Base-by-base conservation (phyloP, 106 monocot genomes). In the Vanilla planifolia region DNA sequence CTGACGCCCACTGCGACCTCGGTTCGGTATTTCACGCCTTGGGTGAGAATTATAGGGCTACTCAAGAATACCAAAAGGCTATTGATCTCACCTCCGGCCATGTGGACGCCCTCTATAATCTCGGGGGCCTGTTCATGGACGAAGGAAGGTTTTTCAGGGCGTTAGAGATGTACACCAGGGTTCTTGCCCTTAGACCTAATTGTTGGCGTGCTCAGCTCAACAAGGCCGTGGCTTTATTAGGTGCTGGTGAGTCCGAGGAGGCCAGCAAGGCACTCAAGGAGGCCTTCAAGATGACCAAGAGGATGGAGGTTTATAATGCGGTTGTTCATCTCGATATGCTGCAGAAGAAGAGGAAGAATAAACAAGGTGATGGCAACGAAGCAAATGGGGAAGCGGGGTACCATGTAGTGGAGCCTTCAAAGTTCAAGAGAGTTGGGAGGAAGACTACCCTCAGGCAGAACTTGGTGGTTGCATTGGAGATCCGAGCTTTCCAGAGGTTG, bases 31-130 rank as follows among this genome's bases (percentile, higher is more conserved):
- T 90, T 22, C 90, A 90, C 29, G 85, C 81, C 1, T 61, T 90
- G 73, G 90, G 82, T n/a, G 90, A 90, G 42, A 82, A 90, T 35
- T 81, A 90, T 8, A 53, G 76, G 58, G 90, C 90, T 1, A 75
- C 82, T 51, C 85, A 85, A 61, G 90, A 85, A 57, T 90, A 85
- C 17, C 90, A 90, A 71, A 90, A 85, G 61, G 90, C 82, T 6
- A 90, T 90, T 36, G 90, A 90, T 65, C 56, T 90, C 50, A 85
- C 79, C 43, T 82, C 90, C 8, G 82, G 85, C 51, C 85, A 85
- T 65, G 81, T 82, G 2, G 90, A 90, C 42, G 85, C 90, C 0
- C 60, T 90, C 26, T 90, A 90, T 52, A 90, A 90, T 59, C 76
- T 90, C 3, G 85, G 90, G 1, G 90, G 90, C 13, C 59, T 90